Conservation (phyloP, 768 basidiomycete genomes). For the Kwoniella sp. region DNA sequence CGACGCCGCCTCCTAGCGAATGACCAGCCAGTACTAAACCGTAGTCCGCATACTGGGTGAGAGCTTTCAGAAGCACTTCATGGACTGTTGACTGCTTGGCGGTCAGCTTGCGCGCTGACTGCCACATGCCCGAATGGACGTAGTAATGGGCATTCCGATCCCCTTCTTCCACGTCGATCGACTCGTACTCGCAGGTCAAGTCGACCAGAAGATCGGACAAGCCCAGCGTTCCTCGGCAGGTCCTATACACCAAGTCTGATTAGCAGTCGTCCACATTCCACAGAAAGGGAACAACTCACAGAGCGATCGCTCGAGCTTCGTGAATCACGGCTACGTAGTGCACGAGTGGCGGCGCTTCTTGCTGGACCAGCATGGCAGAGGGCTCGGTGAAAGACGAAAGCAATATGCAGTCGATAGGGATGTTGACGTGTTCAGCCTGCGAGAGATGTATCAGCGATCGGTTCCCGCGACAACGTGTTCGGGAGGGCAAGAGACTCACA, state of each 20-base stretch:
- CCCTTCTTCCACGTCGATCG: slow-evolving; percentile 46
- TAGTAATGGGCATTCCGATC: slow-evolving; percentile 49
- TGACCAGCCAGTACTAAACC: slow-evolving; percentile 57
- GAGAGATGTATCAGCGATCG: not conserved
- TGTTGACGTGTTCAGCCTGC: slow-evolving; percentile 56
- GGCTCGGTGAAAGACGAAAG: slow-evolving; percentile 56
- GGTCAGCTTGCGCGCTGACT: slow-evolving; percentile 47
- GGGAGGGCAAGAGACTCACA: too few relatives aligned
- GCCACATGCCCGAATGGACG: slow-evolving; percentile 56
- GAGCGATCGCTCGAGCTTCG: slow-evolving; percentile 50
- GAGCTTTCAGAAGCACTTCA: slow-evolving; percentile 51
- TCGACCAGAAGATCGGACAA: slow-evolving; percentile 58
- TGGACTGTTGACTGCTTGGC: slow-evolving; percentile 53
- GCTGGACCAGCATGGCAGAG: slow-evolving; percentile 30
- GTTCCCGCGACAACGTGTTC: not conserved
- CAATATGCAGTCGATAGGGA: slow-evolving; percentile 55
- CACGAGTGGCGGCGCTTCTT: slow-evolving; percentile 48
- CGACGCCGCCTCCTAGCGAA: slow-evolving; percentile 58
- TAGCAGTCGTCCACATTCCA: not conserved
- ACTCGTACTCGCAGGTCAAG: slow-evolving; percentile 56
- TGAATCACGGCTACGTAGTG: slow-evolving; percentile 57
- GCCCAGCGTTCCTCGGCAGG: slow-evolving; percentile 56
- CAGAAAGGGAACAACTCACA: slow-evolving; percentile 26
- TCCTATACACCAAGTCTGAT: slow-evolving; percentile 26
- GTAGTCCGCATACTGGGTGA: slow-evolving; percentile 50